These are phyloP conservation scores for Sutorius eximius DNA, from an alignment of 1,284 basidiomycete species.

Conservation along the genomic window DNA sequence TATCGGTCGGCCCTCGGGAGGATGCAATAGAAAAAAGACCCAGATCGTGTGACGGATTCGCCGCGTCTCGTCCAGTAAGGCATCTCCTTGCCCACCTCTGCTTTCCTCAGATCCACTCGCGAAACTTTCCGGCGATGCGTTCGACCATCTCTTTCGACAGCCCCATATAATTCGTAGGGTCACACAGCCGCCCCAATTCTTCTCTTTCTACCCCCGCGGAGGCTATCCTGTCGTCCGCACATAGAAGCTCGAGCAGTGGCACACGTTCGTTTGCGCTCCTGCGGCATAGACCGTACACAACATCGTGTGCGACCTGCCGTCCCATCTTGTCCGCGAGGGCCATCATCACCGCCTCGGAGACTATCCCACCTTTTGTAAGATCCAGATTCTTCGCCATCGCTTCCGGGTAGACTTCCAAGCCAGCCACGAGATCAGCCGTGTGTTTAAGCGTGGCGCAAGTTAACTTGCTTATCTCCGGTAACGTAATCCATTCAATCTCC, in stretches of 20 bases:
- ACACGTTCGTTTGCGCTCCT: constrained; percentile 27
- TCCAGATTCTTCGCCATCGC: constrained; percentile 42
- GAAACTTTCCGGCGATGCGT: constrained; percentile 16
- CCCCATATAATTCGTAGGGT: constrained; percentile 41
- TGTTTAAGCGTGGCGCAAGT: constrained; percentile 41
- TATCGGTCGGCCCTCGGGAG: neutral
- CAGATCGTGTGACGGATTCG: constrained; percentile 7
- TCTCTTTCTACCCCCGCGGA: constrained; percentile 28
- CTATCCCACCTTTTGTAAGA: constrained; percentile 40
- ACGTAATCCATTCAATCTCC: constrained; percentile 48
- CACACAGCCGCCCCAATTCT: constrained; percentile 35
- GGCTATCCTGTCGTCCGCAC: constrained; percentile 29
- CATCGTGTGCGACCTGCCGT: constrained; percentile 43
- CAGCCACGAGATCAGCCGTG: constrained; percentile 36
- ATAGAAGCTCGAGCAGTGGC: constrained; percentile 37
- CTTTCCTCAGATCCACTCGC: neutral
- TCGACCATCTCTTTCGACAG: constrained; percentile 39
- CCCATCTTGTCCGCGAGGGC: constrained; percentile 41
- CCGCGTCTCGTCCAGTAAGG: neutral
- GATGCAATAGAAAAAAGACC: constrained; percentile 5
- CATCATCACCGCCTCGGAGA: constrained; percentile 50
- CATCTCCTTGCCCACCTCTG: neutral
- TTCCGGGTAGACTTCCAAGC: constrained; percentile 40
- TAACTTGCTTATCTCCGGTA: constrained; percentile 44
- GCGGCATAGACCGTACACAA: constrained; percentile 44